Evolutionary conservation across 148 eudicot species (phyloP), one percentile per base, ranked within the genome.

Genomic region (Amaranthus hypochondriacus): DNA sequence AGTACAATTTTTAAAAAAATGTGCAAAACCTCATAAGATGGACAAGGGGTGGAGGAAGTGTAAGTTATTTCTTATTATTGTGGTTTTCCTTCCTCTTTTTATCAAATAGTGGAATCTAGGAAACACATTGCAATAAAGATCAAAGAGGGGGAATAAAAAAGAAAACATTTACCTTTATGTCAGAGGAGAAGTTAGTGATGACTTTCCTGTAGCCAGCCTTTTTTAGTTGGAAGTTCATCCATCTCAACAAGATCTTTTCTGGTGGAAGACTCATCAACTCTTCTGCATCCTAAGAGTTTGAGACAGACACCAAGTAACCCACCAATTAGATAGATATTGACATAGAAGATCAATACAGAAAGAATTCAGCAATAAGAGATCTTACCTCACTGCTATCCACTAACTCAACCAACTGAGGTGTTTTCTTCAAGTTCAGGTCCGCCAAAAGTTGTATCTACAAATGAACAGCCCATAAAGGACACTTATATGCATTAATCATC

Each of bases 231-330:
- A 90, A 96, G 79, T 96, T 96, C 99, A 96, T 96, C 99, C 99
- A 96, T 83, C 97, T 82, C 76, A 96, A 84, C 81, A 96, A 82
- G 58, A 92, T 89, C 80, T 96, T 96, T 69, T 96, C 96, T 63
- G 99, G 99, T 77, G 99, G 87, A 75, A 96, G 81, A 80, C 92
- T 90, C 92, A 92, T 89, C 74, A 96, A 80, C 89, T 96, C 99
- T 86, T 96, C 99, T 62, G 88, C 84, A 82, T 96, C 99, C 99
- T 96, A 76, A 73, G 39, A 65, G 58, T 77, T 62, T 64, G 42
- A 39, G n/a, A 62, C 14, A 2, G 39, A 28, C 39, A 28, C 39
- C 39, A 28, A 65, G 58, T 4, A 13, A 18, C 39, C 47, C 72
- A 59, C 55, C 62, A 14, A 11, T 18, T 46, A 39, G 49, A 52